Base-by-base conservation (phyloP, 129 eudicot species). In the Helichrysum umbraculigerum region DNA sequence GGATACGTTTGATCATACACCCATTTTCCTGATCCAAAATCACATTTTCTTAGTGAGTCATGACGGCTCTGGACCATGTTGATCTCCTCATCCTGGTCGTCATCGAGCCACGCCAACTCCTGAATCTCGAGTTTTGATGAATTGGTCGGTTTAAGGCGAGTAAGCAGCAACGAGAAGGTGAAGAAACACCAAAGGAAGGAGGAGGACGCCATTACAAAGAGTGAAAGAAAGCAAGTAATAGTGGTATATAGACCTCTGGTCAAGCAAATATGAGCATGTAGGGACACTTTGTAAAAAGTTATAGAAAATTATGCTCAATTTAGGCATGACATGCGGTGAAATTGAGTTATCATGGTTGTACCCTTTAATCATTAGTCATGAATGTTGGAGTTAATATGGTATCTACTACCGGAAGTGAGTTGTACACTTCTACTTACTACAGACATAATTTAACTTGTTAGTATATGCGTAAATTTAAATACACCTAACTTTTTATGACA, bases 1-100 rank as follows among this genome's bases (percentile, higher is more conserved):
- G 96, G 98, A 66, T 92, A 92, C 32, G 91, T 78, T 56, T 92
- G 92, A 75, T 92, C 98, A 73, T 82, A 90, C 52, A 86, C 86
- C 98, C 98, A 92, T 85, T 92, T 90, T 56, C 98, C 98, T 22
- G 75, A 76, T 25, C 81, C 80, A 32, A 82, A 79, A 65, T 92
- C 98, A 59, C 98, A 92, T 62, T 76, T 83, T 75, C 80, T 75
- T 52, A 79, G 79, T 0, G 96, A 86, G 22, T 83, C 77, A 60
- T 88, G 92, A 20, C 81, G 71, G 68, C 82, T 80, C 54, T 81
- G 85, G 52, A 88, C 73, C 87, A 88, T 91, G 76, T 42, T 74
- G 51, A 86, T 75, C 73, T 86, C 95, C 66, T 87, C 91, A 65
- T 91, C 88, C 34, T 79, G 78, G 74, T 88, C 83, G 62, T 84